Percentiles rank a stretch among this genome's conserved stretches.
These are phyloP conservation scores for Solanum hybrid DNA, from an alignment of 305 asterid species.

Conservation along the genomic window DNA sequence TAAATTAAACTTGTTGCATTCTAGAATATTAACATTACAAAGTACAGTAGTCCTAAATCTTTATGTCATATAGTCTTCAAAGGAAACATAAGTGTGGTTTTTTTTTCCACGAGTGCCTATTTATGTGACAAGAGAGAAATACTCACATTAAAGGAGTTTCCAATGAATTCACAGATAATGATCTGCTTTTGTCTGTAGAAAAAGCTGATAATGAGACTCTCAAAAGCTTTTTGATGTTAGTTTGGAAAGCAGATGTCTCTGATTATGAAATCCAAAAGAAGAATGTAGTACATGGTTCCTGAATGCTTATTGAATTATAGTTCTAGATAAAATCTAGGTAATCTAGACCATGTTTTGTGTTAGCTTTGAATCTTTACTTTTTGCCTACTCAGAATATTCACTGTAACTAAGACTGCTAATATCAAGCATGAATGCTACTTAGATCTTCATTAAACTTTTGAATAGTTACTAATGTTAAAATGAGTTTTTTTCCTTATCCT, in stretches of 20 bases:
- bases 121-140: too few relatives aligned
- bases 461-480: too few relatives aligned
- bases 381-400: background rate
- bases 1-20: too few relatives aligned
- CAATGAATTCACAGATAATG: too few relatives aligned
- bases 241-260: background rate
- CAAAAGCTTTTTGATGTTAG: background rate
- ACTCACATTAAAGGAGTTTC: too few relatives aligned
- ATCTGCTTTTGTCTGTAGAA: background rate
- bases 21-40: too few relatives aligned
- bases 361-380: background rate
- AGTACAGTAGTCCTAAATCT: background rate
- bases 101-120: background rate
- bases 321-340: conserved; percentile 55
- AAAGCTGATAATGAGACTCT: background rate
- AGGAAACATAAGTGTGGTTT: too few relatives aligned
- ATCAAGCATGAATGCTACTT: background rate
- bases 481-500: too few relatives aligned
- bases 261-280: conserved; percentile 9
- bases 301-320: conserved; percentile 51
- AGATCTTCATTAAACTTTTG: background rate
- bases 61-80: too few relatives aligned
- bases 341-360: too few relatives aligned
- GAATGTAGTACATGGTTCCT: conserved; percentile 39
- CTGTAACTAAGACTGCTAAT: background rate